phyloP scores from a whole-genome alignment of 306 rosid genomes.

The Cicer pinnatifidum region DNA sequence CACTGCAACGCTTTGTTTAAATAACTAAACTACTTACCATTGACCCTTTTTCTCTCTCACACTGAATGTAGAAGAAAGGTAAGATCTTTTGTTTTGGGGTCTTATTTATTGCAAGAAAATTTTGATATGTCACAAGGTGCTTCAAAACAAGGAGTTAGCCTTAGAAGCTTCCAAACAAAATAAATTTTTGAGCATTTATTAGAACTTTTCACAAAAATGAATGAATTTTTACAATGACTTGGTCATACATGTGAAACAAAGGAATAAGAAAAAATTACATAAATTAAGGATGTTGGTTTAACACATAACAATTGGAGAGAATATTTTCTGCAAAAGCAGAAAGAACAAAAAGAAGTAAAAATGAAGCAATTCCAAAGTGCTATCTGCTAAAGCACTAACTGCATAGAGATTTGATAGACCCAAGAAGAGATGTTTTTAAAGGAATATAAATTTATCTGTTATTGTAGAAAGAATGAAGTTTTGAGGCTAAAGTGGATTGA shows the following conservation, averaged over 20 bases:
- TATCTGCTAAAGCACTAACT: conserved; percentile 37
- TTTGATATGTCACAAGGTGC: conserved; percentile 5
- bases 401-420: conserved; percentile 58
- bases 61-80: conserved; percentile 20
- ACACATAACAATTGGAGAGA: conserved; percentile 50
- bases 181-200: no score
- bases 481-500: conserved; percentile 34
- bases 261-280: conserved; percentile 39
- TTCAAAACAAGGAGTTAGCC: conserved; percentile 24
- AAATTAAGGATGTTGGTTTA: conserved; percentile 47
- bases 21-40: conserved; percentile 16
- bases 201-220: not conserved
- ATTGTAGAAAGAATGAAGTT: conserved; percentile 9
- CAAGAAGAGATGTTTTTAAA: conserved; percentile 64
- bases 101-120: not conserved
- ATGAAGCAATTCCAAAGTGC: conserved; percentile 57
- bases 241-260: conserved; percentile 31
- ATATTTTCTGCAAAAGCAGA: conserved; percentile 55
- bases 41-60: conserved; percentile 30
- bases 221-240: conserved; percentile 29
- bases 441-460: conserved; percentile 28
- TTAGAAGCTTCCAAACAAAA: no score
- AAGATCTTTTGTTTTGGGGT: not conserved
- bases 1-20: conserved; percentile 13
- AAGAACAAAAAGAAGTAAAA: conserved; percentile 49